Evolutionary conservation across 2,329 filamentous ascomycete genomes (phyloP), one percentile per base, ranked within the genome.

Genomic region (Akanthomyces muscarius): DNA sequence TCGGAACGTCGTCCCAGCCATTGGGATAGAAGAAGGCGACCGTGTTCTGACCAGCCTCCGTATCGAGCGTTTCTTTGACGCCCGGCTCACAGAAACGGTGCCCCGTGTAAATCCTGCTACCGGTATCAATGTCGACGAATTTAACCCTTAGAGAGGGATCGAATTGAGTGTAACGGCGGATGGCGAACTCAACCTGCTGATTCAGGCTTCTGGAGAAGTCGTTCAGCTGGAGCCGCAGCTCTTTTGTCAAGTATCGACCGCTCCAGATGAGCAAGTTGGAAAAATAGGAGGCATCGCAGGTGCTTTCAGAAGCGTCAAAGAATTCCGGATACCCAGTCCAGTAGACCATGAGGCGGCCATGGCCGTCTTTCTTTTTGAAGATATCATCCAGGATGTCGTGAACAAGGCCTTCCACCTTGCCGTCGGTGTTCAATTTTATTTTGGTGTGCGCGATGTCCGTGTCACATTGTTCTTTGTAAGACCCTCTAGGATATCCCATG

Each of bases 311-410:
- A 5, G 18, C 38, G 36, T 16, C 36, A 56, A 56, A 56, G 16
- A 56, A 56, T 21, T 56, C 36, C 8, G 38, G 53, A 56, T 56
- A 56, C 13, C 53, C 53, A 8, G 53, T 56, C 53, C 53, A 56
- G 41, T 56, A 56, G 13, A 56, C 53, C 21, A 56, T 23, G 38
- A 56, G 18, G 13, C 53, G 36, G 2, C 38, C n/a, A 23, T 44
- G 21, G 5, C 6, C 21, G 8, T 8, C 7, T 21, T 47, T 23
- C 38, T 45, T 48, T 1, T 21, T 33, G 42, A 36, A 58, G 14
- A 58, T 58, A 36, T 60, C 18, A 50, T 61, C 50, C 51, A 52
- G 52, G 51, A 63, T 16, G 42, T 57, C 36, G 25, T 54, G 16
- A n/a, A 54, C 21, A 16, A 54, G 52, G 3, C 25, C 52, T 11